Base-by-base conservation (phyloP, 1,139 yeast species). In the Suhomyces kunorum region DNA sequence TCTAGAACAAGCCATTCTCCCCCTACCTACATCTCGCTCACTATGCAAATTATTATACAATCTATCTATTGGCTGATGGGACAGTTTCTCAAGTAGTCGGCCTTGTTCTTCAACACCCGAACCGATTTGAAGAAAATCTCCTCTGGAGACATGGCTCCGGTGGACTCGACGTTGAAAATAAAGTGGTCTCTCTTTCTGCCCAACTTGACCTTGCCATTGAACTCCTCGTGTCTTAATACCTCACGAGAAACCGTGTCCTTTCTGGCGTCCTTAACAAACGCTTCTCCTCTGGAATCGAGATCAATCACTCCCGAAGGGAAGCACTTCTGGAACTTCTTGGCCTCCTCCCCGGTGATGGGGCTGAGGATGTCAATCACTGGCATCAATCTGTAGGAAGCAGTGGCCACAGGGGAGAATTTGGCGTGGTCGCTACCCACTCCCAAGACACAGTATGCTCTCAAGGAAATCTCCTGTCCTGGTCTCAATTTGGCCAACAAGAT, bases 351-450 rank as follows among this genome's bases (percentile, higher is more conserved):
- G 2, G 66, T 71, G 47, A 92, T 87, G 34, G 95, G 89, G 49
- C 80, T 66, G 36, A 70, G 62, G 38, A 92, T 87, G 49, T 87
- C 83, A 58, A 92, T 92, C 15, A 81, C 83, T n/a, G 98, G 98
- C 71, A 94, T 68, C 56, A 92, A 74, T 66, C 98, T 79, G 68
- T 92, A 92, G n/a, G 96, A 86, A 3, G 98, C 98, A 19, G 98
- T 92, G 19, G 96, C 80, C 8, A 92, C 98, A 4, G 98, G 98
- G 6, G 97, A 88, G 61, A 87, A 92, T 65, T 92, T 92, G 48
- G 98, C 98, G 63, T 92, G 98, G 61, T 92, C 98, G 24, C 88
- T 70, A 39, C 98, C 98, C 48, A 87, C 70, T 41, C 98, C 98
- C 49, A 92, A 75, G 28, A 90, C 74, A 61, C 98, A 94, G 66